These are phyloP conservation scores for Saturnispora gosingensis DNA, from an alignment of 805 yeast genomes.

Conservation along the genomic window DNA sequence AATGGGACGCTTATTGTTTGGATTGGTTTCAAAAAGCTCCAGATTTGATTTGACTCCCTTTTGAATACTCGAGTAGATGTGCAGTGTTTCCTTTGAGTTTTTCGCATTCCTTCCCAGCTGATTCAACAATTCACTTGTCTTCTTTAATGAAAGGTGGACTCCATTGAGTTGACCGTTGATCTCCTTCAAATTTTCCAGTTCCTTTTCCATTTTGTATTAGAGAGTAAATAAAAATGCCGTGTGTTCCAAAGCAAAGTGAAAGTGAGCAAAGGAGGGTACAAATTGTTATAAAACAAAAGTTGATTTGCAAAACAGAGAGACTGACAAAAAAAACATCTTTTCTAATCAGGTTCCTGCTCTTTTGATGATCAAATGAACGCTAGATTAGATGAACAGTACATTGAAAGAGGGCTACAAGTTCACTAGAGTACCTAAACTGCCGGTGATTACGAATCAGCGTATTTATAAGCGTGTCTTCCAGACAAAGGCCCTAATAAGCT, in stretches of 20 bases:
- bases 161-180: background rate
- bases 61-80: background rate
- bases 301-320: background rate
- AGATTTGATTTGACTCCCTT: constrained; percentile 1
- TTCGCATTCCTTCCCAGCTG: background rate
- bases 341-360: background rate
- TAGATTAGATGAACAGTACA: background rate
- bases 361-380: background rate
- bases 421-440: background rate
- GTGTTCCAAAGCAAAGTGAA: background rate
- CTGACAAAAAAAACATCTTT: background rate
- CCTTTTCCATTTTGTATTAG: background rate
- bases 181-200: constrained; percentile 2
- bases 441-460: background rate
- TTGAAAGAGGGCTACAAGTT: background rate
- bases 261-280: background rate
- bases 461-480: background rate
- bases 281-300: background rate
- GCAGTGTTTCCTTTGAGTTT: constrained; percentile 3
- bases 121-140: background rate
- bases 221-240: background rate
- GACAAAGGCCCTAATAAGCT: background rate
- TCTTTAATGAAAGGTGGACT: background rate
- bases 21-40: background rate
- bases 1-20: background rate